phyloP scores from a whole-genome alignment of 2,329 filamentous ascomycete species.

The Stylonectria norvegica region DNA sequence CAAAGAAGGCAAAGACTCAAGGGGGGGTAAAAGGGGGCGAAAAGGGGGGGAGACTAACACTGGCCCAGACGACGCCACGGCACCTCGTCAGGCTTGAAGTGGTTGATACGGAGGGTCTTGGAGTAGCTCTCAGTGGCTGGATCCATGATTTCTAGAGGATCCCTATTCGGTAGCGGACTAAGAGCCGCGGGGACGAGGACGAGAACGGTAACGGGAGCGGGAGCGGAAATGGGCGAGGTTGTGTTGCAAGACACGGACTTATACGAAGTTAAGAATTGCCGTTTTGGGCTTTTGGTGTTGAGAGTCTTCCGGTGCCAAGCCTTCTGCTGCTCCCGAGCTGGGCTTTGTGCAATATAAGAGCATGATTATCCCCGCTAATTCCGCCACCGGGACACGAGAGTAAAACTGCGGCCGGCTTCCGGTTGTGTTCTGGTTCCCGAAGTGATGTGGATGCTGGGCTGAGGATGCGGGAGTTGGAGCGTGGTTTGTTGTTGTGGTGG shows the following conservation, averaged over 20 bases:
- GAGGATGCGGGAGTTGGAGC: too few relatives aligned
- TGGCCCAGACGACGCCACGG: slow-evolving; percentile 21
- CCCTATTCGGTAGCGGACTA: too few relatives aligned
- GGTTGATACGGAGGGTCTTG: slow-evolving; percentile 16
- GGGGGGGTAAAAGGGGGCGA: not conserved
- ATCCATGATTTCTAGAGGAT: too few relatives aligned
- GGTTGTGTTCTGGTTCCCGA: slow-evolving; percentile 8
- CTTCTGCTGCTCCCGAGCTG: not conserved
- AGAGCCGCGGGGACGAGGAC: too few relatives aligned
- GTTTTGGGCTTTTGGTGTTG: slow-evolving; percentile 4
- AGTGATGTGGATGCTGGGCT: not conserved
- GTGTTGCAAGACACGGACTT: slow-evolving; percentile 7
- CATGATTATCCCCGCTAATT: slow-evolving; percentile 15
- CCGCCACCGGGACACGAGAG: not conserved
- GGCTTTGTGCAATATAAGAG: not conserved
- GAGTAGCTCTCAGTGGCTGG: slow-evolving; percentile 15
- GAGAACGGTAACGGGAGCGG: too few relatives aligned
- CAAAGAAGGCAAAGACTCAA: not conserved
- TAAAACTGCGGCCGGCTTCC: slow-evolving; percentile 10
- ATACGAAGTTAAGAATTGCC: slow-evolving; percentile 12
- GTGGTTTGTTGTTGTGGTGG: too few relatives aligned
- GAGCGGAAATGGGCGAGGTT: too few relatives aligned
- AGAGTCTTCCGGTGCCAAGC: not conserved
- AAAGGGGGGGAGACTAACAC: slow-evolving; percentile 9
- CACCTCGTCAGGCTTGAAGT: slow-evolving; percentile 20